Evolutionary conservation across 257 asterid genomes (phyloP).

Genomic region (Penstemon newberryi): DNA sequence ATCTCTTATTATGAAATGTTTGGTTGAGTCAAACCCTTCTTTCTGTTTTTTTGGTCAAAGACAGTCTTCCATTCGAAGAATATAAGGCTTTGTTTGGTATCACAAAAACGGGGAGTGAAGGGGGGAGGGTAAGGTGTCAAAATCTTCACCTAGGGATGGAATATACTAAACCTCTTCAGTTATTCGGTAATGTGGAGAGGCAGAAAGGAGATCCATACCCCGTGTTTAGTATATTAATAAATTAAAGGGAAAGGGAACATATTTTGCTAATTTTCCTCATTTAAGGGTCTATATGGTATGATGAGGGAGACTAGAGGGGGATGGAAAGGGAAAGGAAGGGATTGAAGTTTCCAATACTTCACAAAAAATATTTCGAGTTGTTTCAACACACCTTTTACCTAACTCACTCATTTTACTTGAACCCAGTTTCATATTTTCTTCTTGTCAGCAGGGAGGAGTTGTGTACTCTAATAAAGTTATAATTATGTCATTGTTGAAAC

Average conservation of each 20-base stretch:
- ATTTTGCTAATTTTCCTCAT: too few species aligned
- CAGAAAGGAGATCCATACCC: too few species aligned
- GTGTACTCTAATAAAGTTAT: slow-evolving; percentile 78
- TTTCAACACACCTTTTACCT: slow-evolving; percentile 1
- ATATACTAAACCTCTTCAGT: too few species aligned
- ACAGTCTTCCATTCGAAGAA: not conserved
- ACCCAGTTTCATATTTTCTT: not conserved
- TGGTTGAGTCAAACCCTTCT: not conserved
- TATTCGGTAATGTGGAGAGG: too few species aligned
- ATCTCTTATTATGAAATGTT: slow-evolving; percentile 8
- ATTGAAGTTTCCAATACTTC: too few species aligned
- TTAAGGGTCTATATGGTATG: too few species aligned
- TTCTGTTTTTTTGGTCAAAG: not conserved
- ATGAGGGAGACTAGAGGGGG: too few species aligned
- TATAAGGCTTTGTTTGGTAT: not conserved
- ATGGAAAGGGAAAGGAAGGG: too few species aligned
- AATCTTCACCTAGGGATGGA: too few species aligned
- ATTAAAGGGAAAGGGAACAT: too few species aligned
- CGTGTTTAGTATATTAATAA: too few species aligned
- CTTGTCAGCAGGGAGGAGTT: slow-evolving; percentile 66
- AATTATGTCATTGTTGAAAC: slow-evolving; percentile 52
- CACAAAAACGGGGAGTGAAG: not conserved
- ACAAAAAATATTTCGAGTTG: not conserved
- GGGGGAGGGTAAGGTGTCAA: too few species aligned
- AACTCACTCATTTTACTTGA: not conserved